Evolutionary conservation across 176 grass and related monocot genomes (phyloP).

Genomic region (Eremochloa ophiuroides): DNA sequence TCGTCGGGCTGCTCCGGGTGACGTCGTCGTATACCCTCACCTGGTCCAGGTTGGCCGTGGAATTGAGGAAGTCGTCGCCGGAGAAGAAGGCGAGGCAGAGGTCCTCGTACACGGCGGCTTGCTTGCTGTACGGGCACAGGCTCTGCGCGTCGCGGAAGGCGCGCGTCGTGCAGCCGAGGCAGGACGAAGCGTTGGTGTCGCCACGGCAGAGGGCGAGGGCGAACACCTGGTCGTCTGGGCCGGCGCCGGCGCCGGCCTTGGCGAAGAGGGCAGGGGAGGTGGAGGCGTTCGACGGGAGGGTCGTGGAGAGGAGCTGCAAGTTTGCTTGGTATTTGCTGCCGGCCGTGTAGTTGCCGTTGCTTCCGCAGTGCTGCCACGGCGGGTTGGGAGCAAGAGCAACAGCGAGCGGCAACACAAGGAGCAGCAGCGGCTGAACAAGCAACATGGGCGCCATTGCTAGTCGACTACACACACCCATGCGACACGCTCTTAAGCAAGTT

Average conservation of each 20-base stretch:
- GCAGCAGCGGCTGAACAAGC: not conserved
- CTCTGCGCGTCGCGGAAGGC: not conserved
- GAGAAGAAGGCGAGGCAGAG: conserved; percentile 40
- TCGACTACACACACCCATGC: not conserved
- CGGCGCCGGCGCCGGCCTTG: not conserved
- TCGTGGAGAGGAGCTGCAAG: conserved; percentile 6
- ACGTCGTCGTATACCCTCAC: not conserved
- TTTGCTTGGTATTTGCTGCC: conserved; percentile 10
- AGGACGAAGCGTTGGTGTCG: not conserved
- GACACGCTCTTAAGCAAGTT: no score
- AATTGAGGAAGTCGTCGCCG: conserved; percentile 24
- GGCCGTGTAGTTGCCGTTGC: conserved; percentile 19
- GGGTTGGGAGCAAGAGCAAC: not conserved
- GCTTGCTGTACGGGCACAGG: conserved; percentile 14
- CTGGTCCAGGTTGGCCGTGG: conserved; percentile 3
- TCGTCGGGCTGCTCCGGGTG: not conserved
- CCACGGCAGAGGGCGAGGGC: conserved; percentile 18
- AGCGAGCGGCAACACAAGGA: not conserved
- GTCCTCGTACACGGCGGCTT: conserved; percentile 24
- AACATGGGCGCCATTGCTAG: not conserved
- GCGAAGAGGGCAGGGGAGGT: not conserved
- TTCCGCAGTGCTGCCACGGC: conserved; percentile 10
- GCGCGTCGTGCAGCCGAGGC: not conserved
- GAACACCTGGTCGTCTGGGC: not conserved
- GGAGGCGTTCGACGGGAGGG: not conserved